phyloP scores from a whole-genome alignment of 352 stramenopile species.

The Globisporangium iwayamae region DNA sequence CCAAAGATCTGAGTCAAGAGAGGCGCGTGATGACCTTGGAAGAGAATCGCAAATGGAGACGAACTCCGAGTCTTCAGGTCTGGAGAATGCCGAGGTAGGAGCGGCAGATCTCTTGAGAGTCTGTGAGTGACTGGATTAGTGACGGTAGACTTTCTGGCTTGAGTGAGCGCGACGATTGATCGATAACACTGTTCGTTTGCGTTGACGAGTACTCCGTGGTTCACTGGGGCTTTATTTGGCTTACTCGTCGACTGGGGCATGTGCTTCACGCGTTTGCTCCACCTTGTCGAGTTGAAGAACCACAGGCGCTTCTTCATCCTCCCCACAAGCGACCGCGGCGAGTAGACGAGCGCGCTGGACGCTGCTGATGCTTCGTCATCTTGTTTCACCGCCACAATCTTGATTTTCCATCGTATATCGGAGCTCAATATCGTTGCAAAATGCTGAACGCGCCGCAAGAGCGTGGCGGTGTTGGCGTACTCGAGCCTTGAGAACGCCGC shows the following conservation, averaged over 20 bases:
- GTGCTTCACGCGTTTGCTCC: conserved; percentile 6
- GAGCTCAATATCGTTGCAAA: conserved; percentile 22
- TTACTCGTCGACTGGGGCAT: not conserved
- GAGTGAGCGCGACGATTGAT: conserved; percentile 11
- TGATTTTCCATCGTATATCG: conserved; percentile 19
- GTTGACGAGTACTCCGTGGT: conserved; percentile 20
- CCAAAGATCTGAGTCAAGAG: conserved; percentile 22
- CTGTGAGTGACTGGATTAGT: too few relatives aligned
- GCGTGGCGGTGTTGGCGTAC: conserved; percentile 15
- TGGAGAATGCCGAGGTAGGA: too few relatives aligned
- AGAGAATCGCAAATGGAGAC: conserved; percentile 11
- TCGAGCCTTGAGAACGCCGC: conserved; percentile 20
- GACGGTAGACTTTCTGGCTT: not conserved
- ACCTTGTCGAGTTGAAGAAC: conserved; percentile 22
- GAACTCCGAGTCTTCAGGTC: not conserved
- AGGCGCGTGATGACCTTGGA: conserved; percentile 10
- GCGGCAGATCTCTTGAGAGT: not conserved
- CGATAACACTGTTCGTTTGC: conserved; percentile 17
- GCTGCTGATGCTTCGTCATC: not conserved
- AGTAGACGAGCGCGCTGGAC: not conserved
- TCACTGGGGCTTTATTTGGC: not conserved
- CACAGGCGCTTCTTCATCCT: conserved; percentile 18
- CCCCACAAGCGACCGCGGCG: conserved; percentile 1
- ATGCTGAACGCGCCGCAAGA: conserved; percentile 22
- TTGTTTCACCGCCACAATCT: conserved; percentile 13